Percentiles rank a stretch among this genome's conserved stretches.
Conservation (phyloP, 176 grass and related monocot genomes). For the Carex cristatella region DNA sequence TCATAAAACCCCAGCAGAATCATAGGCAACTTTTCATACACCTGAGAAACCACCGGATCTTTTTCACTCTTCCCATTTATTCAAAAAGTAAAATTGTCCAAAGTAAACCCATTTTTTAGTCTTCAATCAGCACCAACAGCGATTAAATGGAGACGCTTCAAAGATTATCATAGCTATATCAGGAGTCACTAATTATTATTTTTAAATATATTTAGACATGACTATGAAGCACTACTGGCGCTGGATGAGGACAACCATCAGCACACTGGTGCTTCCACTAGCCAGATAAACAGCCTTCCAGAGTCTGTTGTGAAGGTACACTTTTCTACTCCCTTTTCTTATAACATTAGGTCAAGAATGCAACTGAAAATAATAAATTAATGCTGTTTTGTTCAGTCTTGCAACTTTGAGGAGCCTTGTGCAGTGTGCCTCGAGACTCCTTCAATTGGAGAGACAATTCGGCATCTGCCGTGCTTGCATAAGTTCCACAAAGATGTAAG, state of each 20-base stretch:
- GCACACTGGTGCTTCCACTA: slow-evolving; percentile 78
- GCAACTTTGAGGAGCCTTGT: slow-evolving; percentile 64
- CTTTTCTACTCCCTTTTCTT: neutral
- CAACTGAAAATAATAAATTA: neutral
- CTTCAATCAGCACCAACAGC: neutral
- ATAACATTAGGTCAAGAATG: neutral
- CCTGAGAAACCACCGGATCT: slow-evolving; percentile 2
- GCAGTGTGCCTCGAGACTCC: slow-evolving; percentile 76
- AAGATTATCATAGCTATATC: neutral
- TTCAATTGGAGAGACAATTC: slow-evolving; percentile 60
- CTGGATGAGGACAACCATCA: slow-evolving; percentile 88
- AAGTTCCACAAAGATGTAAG: slow-evolving; percentile 89
- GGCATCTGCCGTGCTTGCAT: slow-evolving; percentile 85
- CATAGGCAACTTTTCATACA: neutral
- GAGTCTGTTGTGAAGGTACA: slow-evolving; percentile 79
- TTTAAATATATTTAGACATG: slow-evolving; percentile 50
- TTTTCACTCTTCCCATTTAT: slow-evolving; percentile 20
- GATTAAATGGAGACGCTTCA: neutral
- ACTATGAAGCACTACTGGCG: slow-evolving; percentile 74
- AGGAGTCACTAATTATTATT: slow-evolving; percentile 5
- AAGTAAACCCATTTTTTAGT: slow-evolving; percentile 5
- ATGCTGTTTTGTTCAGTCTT: slow-evolving; percentile 41
- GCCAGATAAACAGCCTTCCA: slow-evolving; percentile 76
- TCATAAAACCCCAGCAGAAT: neutral
- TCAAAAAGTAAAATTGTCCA: slow-evolving; percentile 1